Evolutionary conservation across 225 moss, liverwort and hornwort genomes (phyloP).

Genomic region (Pseudoscleropodium purum): DNA sequence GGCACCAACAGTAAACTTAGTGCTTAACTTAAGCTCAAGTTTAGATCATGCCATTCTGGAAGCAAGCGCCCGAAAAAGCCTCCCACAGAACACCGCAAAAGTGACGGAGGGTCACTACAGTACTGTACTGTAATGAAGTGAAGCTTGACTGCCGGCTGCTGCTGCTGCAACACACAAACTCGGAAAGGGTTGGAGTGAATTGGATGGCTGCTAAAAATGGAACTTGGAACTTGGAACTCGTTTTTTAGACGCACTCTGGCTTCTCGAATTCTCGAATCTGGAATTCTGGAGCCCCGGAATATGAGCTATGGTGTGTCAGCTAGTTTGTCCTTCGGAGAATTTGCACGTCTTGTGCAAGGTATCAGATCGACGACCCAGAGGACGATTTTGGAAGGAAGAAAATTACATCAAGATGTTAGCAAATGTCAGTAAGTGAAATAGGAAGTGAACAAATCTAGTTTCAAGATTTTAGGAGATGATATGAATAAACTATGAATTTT

Average conservation of each 20-base stretch:
- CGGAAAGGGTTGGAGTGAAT: not conserved
- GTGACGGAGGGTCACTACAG: not conserved
- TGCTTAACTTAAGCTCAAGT: not conserved
- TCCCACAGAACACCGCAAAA: not conserved
- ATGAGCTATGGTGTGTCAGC: no score
- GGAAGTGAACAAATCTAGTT: fast-evolving
- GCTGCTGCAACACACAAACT: not conserved
- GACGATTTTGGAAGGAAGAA: fast-evolving
- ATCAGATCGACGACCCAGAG: not conserved
- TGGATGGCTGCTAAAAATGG: not conserved
- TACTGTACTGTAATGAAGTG: no score
- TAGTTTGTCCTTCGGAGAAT: not conserved
- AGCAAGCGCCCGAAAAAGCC: not conserved
- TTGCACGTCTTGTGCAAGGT: not conserved
- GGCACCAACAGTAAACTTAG: not conserved
- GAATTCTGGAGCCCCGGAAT: not conserved
- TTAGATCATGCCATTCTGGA: not conserved
- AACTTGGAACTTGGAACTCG: not conserved
- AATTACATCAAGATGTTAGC: not conserved
- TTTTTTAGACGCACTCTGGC: not conserved
- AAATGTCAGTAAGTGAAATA: no score
- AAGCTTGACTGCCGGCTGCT: not conserved
- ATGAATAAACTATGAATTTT: not conserved
- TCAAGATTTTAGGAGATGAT: fast-evolving
- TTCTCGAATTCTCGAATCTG: not conserved